Conservation (phyloP, 2,329 filamentous ascomycete species). For the Neurospora sp. region DNA sequence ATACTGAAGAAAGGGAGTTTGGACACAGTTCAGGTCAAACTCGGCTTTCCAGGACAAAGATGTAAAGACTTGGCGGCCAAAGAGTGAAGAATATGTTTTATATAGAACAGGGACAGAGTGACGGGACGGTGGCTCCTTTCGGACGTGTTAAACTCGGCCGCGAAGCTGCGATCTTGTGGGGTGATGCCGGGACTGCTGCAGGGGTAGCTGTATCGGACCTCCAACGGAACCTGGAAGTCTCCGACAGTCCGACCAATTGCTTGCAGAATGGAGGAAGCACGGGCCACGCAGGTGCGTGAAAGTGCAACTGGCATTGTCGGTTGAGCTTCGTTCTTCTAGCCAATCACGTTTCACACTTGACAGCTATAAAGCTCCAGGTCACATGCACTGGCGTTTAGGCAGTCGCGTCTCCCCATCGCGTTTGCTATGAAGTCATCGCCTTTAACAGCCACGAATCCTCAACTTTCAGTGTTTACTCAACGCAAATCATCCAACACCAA, state of each 20-base stretch:
- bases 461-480: not conserved
- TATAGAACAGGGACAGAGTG: not conserved
- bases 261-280: not conserved
- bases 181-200: not conserved
- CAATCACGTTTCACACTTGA: not conserved
- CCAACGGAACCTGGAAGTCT: not conserved
- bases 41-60: not conserved
- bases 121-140: not conserved
- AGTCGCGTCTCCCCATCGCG: slow-evolving; percentile 9
- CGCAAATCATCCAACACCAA: not conserved
- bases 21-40: not conserved
- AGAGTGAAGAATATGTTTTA: not conserved
- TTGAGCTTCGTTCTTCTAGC: not conserved
- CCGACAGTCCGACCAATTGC: not conserved
- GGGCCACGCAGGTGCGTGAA: not conserved
- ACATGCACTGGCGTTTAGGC: slow-evolving; percentile 20
- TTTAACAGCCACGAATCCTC: not conserved
- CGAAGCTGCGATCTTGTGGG: not conserved
- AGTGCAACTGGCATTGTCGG: not conserved
- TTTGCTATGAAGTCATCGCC: not conserved
- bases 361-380: slow-evolving; percentile 1
- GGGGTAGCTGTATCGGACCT: not conserved
- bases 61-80: not conserved
- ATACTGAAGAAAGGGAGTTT: not conserved
- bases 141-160: not conserved